phyloP scores from a whole-genome alignment of 805 yeast genomes.

The Ogataea neopini region DNA sequence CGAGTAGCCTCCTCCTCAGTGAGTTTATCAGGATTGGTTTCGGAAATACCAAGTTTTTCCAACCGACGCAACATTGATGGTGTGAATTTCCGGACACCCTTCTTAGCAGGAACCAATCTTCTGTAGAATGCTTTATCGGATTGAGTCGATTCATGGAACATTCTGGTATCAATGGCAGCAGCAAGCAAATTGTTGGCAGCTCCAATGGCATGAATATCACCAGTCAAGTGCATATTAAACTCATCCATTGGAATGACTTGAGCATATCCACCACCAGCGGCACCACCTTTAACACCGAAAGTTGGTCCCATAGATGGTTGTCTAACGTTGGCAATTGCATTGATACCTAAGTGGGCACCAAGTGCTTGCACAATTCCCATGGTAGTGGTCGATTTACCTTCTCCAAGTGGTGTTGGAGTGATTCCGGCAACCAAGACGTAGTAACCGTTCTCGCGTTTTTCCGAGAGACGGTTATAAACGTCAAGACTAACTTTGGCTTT shows the following conservation, averaged over 20 bases:
- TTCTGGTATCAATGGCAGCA: constrained; percentile 85
- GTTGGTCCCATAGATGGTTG: constrained; percentile 92
- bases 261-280: constrained; percentile 88
- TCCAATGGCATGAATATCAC: constrained; percentile 83
- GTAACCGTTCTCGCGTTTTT: constrained; percentile 61
- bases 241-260: constrained; percentile 90
- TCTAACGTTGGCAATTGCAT: constrained; percentile 78
- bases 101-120: constrained; percentile 74
- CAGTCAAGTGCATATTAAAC: constrained; percentile 82
- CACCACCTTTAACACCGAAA: constrained; percentile 87
- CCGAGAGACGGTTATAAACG: constrained; percentile 59
- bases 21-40: constrained; percentile 71
- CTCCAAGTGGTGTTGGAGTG: constrained; percentile 85
- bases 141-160: constrained; percentile 80
- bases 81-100: constrained; percentile 68
- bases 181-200: constrained; percentile 80
- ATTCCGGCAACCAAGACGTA: constrained; percentile 80
- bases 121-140: constrained; percentile 69
- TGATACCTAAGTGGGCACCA: constrained; percentile 69
- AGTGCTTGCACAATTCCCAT: constrained; percentile 81
- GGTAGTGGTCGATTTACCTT: constrained; percentile 83
- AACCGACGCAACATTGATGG: constrained; percentile 67
- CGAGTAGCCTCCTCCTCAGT: constrained; percentile 63
- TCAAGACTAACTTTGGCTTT: constrained; percentile 75
- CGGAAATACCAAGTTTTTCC: constrained; percentile 64